Evolutionary conservation across 1,284 basidiomycete genomes (phyloP).

Genomic region (Microbotryum lychnidis-dioicae): DNA sequence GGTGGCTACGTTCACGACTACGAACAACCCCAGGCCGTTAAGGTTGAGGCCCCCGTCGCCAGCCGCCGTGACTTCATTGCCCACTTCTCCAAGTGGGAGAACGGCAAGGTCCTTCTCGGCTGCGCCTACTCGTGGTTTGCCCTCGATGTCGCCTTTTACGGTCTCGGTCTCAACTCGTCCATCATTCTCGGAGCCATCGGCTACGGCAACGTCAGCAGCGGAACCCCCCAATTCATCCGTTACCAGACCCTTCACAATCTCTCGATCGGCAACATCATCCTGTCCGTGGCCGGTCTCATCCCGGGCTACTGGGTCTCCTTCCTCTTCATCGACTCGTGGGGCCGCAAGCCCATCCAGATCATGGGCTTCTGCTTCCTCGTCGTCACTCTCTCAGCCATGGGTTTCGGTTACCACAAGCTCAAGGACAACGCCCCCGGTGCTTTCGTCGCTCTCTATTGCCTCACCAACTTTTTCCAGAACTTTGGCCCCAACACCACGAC

Average conservation of each 20-base stretch:
- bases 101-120: slow-evolving; percentile 58
- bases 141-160: slow-evolving; percentile 65
- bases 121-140: slow-evolving; percentile 53
- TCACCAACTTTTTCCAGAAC: slow-evolving; percentile 49
- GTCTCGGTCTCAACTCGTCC: slow-evolving; percentile 58
- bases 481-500: slow-evolving; percentile 72
- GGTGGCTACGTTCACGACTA: slow-evolving; percentile 51
- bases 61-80: slow-evolving; percentile 50
- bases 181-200: slow-evolving; percentile 52
- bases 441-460: slow-evolving; percentile 69
- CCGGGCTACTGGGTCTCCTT: slow-evolving; percentile 68
- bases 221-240: slow-evolving; percentile 38
- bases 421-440: slow-evolving; percentile 49
- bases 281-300: slow-evolving; percentile 53
- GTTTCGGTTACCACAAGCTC: slow-evolving; percentile 61
- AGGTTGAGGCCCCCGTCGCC: slow-evolving; percentile 54
- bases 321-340: slow-evolving; percentile 61
- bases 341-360: slow-evolving; percentile 57
- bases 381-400: slow-evolving; percentile 46
- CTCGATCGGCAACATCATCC: slow-evolving; percentile 48
- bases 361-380: slow-evolving; percentile 51
- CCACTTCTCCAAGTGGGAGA: slow-evolving; percentile 57
- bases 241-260: slow-evolving; percentile 43
- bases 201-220: slow-evolving; percentile 43
- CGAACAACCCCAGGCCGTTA: slow-evolving; percentile 47